Percentiles rank a stretch among this genome's conserved stretches.
Conservation (phyloP, 1,139 yeast species). For the Blastobotrys serpentis region DNA sequence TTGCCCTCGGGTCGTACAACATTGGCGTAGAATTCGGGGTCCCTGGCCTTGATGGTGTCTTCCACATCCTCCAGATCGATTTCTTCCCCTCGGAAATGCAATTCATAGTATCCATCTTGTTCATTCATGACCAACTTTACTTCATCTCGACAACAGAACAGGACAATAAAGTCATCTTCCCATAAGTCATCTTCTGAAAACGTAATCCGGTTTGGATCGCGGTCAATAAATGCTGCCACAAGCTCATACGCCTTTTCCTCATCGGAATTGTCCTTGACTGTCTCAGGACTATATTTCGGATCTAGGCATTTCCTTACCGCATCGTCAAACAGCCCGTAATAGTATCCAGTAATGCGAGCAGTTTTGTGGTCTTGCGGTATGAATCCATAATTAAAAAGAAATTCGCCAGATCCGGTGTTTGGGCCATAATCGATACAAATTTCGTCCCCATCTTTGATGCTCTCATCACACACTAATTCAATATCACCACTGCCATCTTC, state of each 20-base stretch:
- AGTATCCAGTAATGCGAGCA: constrained; percentile 23
- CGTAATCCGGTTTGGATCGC: constrained; percentile 16
- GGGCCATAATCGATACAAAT: constrained; percentile 41
- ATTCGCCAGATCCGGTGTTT: constrained; percentile 39
- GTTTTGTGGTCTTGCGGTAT: constrained; percentile 30
- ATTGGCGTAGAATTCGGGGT: constrained; percentile 13
- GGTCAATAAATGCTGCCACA: constrained; percentile 23
- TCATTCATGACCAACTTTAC: constrained; percentile 24
- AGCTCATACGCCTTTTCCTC: constrained; percentile 24
- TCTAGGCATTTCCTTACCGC: constrained; percentile 27
- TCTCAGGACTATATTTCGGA: constrained; percentile 20
- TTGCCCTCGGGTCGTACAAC: constrained; percentile 19
- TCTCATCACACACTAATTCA: constrained; percentile 22
- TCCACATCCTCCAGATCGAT: constrained; percentile 27
- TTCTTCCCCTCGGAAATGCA: constrained; percentile 25
- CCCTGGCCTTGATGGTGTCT: constrained; percentile 12
- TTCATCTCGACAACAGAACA: constrained; percentile 30
- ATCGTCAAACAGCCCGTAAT: constrained; percentile 28
- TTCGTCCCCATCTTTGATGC: constrained; percentile 28
- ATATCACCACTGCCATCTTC: constrained; percentile 30
- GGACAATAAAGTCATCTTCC: constrained; percentile 30
- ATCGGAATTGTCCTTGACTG: constrained; percentile 15
- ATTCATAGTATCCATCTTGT: constrained; percentile 25
- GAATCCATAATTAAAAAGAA: constrained; percentile 44
- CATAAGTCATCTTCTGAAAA: constrained; percentile 18